phyloP scores from a whole-genome alignment of 2,329 filamentous ascomycete genomes.

The Pseudocercospora fijiensis region DNA sequence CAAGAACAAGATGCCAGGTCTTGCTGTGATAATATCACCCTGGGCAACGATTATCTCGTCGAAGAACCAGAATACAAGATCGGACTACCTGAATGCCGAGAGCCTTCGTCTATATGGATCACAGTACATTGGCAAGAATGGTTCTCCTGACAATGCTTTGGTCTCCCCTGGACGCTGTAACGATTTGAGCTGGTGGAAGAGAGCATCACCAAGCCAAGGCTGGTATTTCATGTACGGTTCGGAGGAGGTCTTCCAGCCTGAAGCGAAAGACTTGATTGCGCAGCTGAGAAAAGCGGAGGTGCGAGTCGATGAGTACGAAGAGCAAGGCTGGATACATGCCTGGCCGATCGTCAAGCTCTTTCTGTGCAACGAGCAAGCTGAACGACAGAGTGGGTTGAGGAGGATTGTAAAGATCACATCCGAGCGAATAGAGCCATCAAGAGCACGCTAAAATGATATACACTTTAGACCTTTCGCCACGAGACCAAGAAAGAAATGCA shows the following conservation, averaged over 20 bases:
- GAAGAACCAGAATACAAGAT: conserved; percentile 65
- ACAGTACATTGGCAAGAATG: conserved; percentile 62
- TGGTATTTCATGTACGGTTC: conserved; percentile 70
- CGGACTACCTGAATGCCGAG: conserved; percentile 70
- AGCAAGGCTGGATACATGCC: conserved; percentile 70
- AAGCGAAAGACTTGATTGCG: conserved; percentile 62
- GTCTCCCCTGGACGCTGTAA: conserved; percentile 71
- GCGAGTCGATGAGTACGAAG: conserved; percentile 58
- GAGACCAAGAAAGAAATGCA: background rate
- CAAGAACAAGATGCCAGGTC: conserved; percentile 51
- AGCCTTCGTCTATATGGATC: conserved; percentile 68
- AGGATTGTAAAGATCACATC: conserved; percentile 42
- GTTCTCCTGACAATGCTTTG: conserved; percentile 53
- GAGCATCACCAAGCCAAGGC: conserved; percentile 64
- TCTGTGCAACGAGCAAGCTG: conserved; percentile 49
- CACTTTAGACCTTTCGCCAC: background rate
- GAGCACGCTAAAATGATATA: conserved; percentile 12
- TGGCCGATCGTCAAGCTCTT: conserved; percentile 73
- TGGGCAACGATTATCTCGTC: conserved; percentile 73
- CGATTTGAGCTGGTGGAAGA: conserved; percentile 64
- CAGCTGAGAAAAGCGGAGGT: conserved; percentile 56
- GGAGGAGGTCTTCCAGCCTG: conserved; percentile 74
- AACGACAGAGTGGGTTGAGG: conserved; percentile 50
- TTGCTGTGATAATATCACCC: conserved; percentile 74
- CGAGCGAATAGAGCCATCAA: conserved; percentile 20